Percentiles rank a stretch among this genome's conserved stretches.
Conservation (phyloP, 2,329 filamentous ascomycete species). For the Exophiala spinifera region DNA sequence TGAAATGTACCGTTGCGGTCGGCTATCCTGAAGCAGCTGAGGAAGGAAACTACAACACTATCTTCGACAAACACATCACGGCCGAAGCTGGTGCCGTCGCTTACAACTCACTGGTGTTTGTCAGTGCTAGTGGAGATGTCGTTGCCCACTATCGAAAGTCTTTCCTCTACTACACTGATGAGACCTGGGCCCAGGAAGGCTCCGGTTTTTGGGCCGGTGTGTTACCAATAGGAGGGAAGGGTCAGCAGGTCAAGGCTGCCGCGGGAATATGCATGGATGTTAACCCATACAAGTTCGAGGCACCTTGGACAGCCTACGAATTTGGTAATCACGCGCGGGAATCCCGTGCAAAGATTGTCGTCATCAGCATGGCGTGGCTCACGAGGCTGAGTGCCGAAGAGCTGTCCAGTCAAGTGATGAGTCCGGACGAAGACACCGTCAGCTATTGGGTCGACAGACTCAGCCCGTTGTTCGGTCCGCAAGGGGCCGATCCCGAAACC, state of each 20-base stretch:
- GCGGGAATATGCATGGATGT: constrained; percentile 56
- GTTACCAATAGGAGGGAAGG: constrained; percentile 30
- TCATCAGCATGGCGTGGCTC: constrained; percentile 64
- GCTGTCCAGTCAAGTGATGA: constrained; percentile 40
- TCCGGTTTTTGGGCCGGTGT: constrained; percentile 32
- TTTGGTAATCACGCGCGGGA: constrained; percentile 56
- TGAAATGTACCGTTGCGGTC: constrained; percentile 60
- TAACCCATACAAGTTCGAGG: constrained; percentile 61
- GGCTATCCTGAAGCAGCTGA: constrained; percentile 57
- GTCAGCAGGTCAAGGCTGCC: constrained; percentile 38
- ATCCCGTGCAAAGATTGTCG: constrained; percentile 50
- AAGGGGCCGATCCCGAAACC: constrained; percentile 33
- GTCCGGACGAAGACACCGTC: constrained; percentile 59
- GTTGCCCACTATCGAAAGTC: constrained; percentile 61
- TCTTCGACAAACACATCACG: constrained; percentile 23
- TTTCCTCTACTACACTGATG: constrained; percentile 66
- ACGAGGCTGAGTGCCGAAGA: constrained; percentile 51
- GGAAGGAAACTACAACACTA: constrained; percentile 27
- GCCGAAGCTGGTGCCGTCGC: constrained; percentile 22
- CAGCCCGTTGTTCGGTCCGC: constrained; percentile 45
- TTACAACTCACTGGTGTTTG: constrained; percentile 60
- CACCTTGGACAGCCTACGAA: constrained; percentile 58
- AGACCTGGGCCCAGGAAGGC: constrained; percentile 60
- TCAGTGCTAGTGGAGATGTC: constrained; percentile 53
- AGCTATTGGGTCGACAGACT: constrained; percentile 63